Evolutionary conservation across 1,139 yeast species (phyloP).

Genomic region (Meyerozyma smithsonii): DNA sequence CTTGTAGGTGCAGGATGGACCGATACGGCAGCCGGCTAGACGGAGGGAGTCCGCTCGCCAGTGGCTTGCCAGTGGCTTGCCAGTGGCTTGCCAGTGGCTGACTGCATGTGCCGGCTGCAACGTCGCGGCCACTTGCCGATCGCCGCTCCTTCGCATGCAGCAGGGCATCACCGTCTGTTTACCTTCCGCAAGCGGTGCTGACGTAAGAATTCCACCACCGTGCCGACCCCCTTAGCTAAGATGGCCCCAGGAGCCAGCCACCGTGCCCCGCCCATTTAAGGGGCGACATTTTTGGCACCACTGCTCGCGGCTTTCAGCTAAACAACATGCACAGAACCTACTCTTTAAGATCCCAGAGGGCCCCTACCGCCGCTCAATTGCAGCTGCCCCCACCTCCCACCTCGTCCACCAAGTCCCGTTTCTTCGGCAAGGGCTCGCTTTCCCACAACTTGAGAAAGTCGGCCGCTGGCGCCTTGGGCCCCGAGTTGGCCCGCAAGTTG

Average conservation of each 20-base stretch:
- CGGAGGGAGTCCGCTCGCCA: too few relatives aligned
- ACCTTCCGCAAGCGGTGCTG: slow-evolving; percentile 1
- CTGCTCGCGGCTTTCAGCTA: too few relatives aligned
- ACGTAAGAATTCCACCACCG: background rate
- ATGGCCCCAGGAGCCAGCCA: slow-evolving; percentile 1
- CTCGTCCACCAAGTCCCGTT: slow-evolving; percentile 61
- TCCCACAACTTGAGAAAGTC: slow-evolving; percentile 63
- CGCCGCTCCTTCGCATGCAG: too few relatives aligned
- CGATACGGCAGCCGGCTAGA: too few relatives aligned
- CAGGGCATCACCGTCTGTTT: too few relatives aligned
- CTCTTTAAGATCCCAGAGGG: slow-evolving; percentile 72
- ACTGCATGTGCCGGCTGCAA: too few relatives aligned
- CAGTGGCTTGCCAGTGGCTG: too few relatives aligned
- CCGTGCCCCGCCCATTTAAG: slow-evolving; percentile 1
- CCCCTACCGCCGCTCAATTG: slow-evolving; percentile 78
- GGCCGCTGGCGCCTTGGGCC: slow-evolving; percentile 73
- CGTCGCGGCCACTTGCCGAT: too few relatives aligned
- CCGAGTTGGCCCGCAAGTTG: slow-evolving; percentile 72
- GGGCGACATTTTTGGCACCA: slow-evolving; percentile 3
- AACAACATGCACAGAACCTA: slow-evolving; percentile 90
- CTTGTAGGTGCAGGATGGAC: background rate
- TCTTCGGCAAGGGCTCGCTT: slow-evolving; percentile 70
- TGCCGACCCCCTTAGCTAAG: background rate
- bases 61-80: too few relatives aligned
- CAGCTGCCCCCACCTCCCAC: slow-evolving; percentile 81